Conservation (phyloP, 2,329 filamentous ascomycete genomes). For the Penicillium brevicompactum region DNA sequence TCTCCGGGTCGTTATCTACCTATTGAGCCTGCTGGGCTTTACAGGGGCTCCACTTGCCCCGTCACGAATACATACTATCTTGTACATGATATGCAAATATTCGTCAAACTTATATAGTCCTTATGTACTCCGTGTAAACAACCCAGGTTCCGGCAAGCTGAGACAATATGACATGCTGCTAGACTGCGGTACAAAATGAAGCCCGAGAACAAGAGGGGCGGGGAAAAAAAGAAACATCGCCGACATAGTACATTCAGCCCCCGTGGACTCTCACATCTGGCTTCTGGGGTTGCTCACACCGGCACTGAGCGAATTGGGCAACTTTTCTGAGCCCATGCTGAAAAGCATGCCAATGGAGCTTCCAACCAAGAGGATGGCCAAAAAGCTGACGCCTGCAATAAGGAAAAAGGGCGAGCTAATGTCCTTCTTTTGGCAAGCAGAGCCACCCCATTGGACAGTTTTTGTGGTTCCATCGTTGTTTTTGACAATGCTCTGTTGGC, state of each 20-base stretch:
- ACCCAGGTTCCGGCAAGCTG: neutral
- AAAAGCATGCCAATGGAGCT: slow-evolving; percentile 78
- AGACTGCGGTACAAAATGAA: neutral
- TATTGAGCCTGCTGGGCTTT: neutral
- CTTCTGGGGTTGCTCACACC: slow-evolving; percentile 73
- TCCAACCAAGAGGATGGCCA: slow-evolving; percentile 67
- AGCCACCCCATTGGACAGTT: slow-evolving; percentile 77
- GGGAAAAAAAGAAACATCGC: neutral
- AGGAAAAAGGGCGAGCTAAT: slow-evolving; percentile 88
- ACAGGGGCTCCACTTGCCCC: neutral
- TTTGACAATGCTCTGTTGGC: slow-evolving; percentile 60
- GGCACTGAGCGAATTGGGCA: slow-evolving; percentile 94
- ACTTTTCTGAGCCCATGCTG: slow-evolving; percentile 79
- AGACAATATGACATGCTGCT: neutral
- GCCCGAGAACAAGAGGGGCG: neutral
- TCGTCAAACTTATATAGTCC: neutral
- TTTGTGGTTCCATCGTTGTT: slow-evolving; percentile 54
- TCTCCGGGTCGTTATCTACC: neutral
- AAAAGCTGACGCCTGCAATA: slow-evolving; percentile 72
- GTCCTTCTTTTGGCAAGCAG: slow-evolving; percentile 88
- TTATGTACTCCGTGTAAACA: neutral
- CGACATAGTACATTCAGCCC: neutral
- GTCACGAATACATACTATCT: neutral
- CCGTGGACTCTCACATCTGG: slow-evolving; percentile 39
- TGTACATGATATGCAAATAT: neutral